phyloP scores from a whole-genome alignment of 148 eudicot genomes.

The Silene conica region DNA sequence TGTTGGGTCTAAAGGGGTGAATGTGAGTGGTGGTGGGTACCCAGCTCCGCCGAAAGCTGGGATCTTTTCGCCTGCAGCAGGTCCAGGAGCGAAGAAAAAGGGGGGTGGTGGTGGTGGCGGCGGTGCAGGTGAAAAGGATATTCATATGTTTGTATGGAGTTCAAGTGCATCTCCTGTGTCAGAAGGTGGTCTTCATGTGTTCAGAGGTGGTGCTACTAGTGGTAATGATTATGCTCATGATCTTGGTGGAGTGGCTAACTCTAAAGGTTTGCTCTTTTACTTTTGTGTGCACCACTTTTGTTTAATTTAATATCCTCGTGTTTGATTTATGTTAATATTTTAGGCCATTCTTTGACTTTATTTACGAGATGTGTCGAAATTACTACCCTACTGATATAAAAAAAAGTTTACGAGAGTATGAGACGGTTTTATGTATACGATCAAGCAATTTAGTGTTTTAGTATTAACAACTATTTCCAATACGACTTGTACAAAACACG shows the following conservation, averaged over 20 bases:
- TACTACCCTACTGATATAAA: too few relatives aligned
- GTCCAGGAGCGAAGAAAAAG: conserved; percentile 35
- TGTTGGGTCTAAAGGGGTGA: conserved; percentile 25
- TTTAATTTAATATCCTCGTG: background rate
- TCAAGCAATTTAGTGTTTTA: too few relatives aligned
- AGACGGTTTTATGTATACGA: too few relatives aligned
- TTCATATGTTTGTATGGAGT: conserved; percentile 34
- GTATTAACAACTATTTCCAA: too few relatives aligned
- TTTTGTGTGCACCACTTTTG: background rate
- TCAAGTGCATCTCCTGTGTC: conserved; percentile 28
- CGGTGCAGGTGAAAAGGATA: conserved; percentile 71
- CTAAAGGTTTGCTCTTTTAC: conserved; percentile 49
- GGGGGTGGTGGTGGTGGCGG: conserved; percentile 23
- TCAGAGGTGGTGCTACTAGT: conserved; percentile 43
- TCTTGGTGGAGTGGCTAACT: conserved; percentile 46
- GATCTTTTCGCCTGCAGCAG: conserved; percentile 54
- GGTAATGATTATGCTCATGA: conserved; percentile 50
- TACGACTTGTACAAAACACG: too few relatives aligned
- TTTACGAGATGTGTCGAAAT: too few relatives aligned
- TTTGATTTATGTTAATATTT: background rate
- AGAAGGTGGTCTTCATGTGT: conserved; percentile 85
- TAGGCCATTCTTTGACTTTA: too few relatives aligned
- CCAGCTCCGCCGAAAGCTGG: conserved; percentile 66
- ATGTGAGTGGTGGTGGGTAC: conserved; percentile 45
- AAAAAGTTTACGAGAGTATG: too few relatives aligned